Evolutionary conservation across 768 basidiomycete genomes (phyloP).

Genomic region (Favolaschia claudopus): DNA sequence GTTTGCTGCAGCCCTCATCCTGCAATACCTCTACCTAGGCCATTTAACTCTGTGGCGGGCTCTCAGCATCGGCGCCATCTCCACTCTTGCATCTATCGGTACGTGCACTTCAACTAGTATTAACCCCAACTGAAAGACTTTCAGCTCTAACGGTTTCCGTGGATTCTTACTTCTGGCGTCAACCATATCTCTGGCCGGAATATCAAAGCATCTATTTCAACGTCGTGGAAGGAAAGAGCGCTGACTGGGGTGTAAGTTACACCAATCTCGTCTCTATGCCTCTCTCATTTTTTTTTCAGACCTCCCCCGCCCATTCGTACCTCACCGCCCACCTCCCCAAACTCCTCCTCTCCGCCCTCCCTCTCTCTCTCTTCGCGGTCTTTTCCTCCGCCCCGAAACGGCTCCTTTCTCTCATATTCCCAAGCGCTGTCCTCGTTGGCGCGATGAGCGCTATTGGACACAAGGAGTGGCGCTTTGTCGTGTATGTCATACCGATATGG

Average conservation of each 20-base stretch:
- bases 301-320: constrained; percentile 75
- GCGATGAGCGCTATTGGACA: constrained; percentile 83
- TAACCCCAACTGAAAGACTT: background rate
- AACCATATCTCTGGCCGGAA: constrained; percentile 86
- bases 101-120: constrained; percentile 14
- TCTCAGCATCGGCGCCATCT: constrained; percentile 56
- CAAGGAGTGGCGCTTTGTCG: constrained; percentile 98
- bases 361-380: constrained; percentile 65
- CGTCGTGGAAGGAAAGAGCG: constrained; percentile 82
- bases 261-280: background rate
- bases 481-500: constrained; percentile 84
- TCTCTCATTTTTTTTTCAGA: constrained; percentile 46
- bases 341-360: constrained; percentile 70
- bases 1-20: constrained; percentile 65
- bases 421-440: constrained; percentile 53
- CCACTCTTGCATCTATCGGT: constrained; percentile 63
- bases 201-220: constrained; percentile 83
- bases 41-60: constrained; percentile 52
- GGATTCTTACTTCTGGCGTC: constrained; percentile 89
- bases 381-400: constrained; percentile 55
- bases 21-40: constrained; percentile 58
- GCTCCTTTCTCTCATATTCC: constrained; percentile 58
- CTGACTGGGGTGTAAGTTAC: constrained; percentile 88
- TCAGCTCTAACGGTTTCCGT: constrained; percentile 67
- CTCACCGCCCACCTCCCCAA: constrained; percentile 76